Base-by-base conservation (phyloP, 306 rosid species). In the Medicago ruthenica region DNA sequence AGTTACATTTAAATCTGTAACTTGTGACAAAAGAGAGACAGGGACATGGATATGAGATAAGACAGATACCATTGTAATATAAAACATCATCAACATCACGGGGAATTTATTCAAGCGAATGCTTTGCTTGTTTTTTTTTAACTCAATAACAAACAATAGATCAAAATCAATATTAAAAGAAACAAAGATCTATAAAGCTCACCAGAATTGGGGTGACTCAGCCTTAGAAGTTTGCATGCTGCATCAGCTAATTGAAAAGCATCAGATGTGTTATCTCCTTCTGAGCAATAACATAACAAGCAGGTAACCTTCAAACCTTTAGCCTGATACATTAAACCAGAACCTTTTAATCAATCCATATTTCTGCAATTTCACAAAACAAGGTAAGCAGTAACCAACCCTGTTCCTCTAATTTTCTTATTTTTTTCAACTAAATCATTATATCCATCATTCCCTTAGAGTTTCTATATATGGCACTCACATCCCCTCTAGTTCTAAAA, bases 251-350 rank as follows among this genome's bases (percentile, higher is more conserved):
- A 89, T 62, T 90, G 87, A 81, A 84, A 88, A 81, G 98, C 95
- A 81, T 94, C 97, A 18, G 86, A 73, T 70, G 82, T 88, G 88
- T 94, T 94, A 85, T 94, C 98, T 63, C 98, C 98, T 83, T 94
- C 98, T 8, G 97, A 92, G 82, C 96, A 94, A 81, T 94, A 92
- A 85, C 95, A 86, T 63, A 94, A 80, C 80, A 94, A 70, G 95
- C 96, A 94, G 41, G 96, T 92, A 60, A 92, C 96, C 88, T 90
- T 90, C 86, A 94, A 77, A 65, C 95, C 96, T 86, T 86, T 94
- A 70, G 96, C 96, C 98, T 92, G 86, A 79, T 67, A 82, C 39
- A 75, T 82, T 9, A 65, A 82, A 79, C 48, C 58, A 76, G 59
- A 48, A 73, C 50, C 42, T 77, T 64, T 63, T 10, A 18, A 16